Base-by-base conservation (phyloP, 1,139 yeast species). In the Suhomyces choctaworum region DNA sequence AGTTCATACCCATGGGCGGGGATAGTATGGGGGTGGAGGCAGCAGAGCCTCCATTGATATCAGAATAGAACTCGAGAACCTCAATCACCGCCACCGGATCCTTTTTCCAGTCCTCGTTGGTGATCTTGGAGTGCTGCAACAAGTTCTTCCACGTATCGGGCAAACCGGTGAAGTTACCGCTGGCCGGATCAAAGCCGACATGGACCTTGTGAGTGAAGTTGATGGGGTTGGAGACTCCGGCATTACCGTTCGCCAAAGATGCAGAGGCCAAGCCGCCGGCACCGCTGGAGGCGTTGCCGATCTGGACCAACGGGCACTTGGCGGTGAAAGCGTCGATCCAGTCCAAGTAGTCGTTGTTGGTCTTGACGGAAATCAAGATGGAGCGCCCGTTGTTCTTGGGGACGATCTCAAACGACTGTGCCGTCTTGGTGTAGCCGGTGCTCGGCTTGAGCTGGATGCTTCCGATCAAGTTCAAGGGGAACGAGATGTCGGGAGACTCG, bases 301-400 rank as follows among this genome's bases (percentile, higher is more conserved):
- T 66, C 34, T 62, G 67, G 13, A 63, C 58, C 44, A 83, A 67
- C 1, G 97, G 96, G 50, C 95, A 86, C 56, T 87, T 87, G 12
- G 92, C 78, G 47, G 88, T 80, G 46, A 90, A 86, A 11, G 88
- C 84, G 59, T 92, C 97, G 44, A 90, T 74, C 98, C 98, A 90
- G 44, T 86, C 83, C 58, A 86, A 79, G 46, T 87, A 73, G 45
- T 90, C 97, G 41, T 80, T 76, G 52, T 87, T 88, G 20, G 82
- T 70, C 57, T 87, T 89, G 45, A 92, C 76, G 1, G 90, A 77
- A 29, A 90, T 79, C 48, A 78, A 78, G 23, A 89, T 73, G 4
- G 95, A 76, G 55, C 82, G 83, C 46, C 72, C 73, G 29, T 50
- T 70, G 38, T 66, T 70, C 45, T 64, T 70, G 40, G 92, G 86